Percentiles rank a stretch among this genome's conserved stretches.
These are phyloP conservation scores for Verticillium zaregamsianum DNA, from an alignment of 2,329 filamentous ascomycete genomes.

Conservation along the genomic window DNA sequence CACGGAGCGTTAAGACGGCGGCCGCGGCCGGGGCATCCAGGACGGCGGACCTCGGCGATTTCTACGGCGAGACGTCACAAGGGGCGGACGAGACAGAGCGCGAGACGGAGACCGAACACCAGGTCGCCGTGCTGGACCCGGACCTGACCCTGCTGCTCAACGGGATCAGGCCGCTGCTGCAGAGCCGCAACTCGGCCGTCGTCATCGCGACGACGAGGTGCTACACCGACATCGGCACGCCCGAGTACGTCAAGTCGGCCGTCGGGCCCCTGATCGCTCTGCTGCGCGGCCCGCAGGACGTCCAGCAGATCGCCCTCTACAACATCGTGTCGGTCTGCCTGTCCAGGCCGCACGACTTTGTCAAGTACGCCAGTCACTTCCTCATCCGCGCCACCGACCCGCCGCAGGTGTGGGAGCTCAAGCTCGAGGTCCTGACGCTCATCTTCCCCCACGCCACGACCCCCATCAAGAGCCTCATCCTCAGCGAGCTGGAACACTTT, in stretches of 20 bases:
- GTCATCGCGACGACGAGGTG: constrained; percentile 82
- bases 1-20: constrained; percentile 44
- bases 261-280: constrained; percentile 84
- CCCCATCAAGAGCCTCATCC: constrained; percentile 77
- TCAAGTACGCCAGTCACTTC: constrained; percentile 85
- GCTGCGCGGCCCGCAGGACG: constrained; percentile 77
- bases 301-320: constrained; percentile 84
- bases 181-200: constrained; percentile 90
- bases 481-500: constrained; percentile 94
- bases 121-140: constrained; percentile 66
- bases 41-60: constrained; percentile 56
- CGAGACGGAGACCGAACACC: constrained; percentile 33
- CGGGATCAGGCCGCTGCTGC: constrained; percentile 76
- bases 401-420: constrained; percentile 81
- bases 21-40: constrained; percentile 3
- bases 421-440: constrained; percentile 85
- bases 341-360: constrained; percentile 71
- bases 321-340: constrained; percentile 95
- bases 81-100: constrained; percentile 26
- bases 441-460: constrained; percentile 79
- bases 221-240: constrained; percentile 79
- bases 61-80: constrained; percentile 65
- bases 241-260: constrained; percentile 68
- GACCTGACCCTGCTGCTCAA: constrained; percentile 81
- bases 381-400: constrained; percentile 77